Evolutionary conservation across 257 asterid species (phyloP), one percentile per base, ranked within the genome.

Genomic region (Nicotiana benthamiana): DNA sequence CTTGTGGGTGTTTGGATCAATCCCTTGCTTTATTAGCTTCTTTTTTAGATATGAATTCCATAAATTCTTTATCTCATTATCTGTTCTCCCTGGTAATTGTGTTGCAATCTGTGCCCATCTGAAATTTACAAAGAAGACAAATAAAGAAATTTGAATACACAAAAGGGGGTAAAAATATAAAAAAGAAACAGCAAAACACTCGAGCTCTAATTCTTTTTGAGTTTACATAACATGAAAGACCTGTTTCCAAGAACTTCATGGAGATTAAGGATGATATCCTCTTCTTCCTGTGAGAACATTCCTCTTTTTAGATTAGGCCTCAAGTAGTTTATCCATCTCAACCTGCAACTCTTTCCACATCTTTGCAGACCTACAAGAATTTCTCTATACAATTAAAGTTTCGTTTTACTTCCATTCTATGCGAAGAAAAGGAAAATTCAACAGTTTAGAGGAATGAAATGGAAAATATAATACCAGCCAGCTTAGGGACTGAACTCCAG

Each of bases 101-200:
- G 93, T 84, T 34, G 98, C 97, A 40, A 94, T 93, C 83, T 93
- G 96, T 62, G 98, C 97, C 98, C 98, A 93, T 87, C 98, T 94
- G 88, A 77, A 79, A 57, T 68, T 20, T 76, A 46, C 12, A 12
- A 36, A 27, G 5, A 12, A 28, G 24, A 74, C 1, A 66, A 63
- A 48, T n/a, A 22, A 17, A 40, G 3, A 32, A 24, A 80, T 62
- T 16, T 52, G 46, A 68, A 52, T 1, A 43, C 30, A 9, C 22
- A 3, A n/a, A 30, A 13, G 46, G 46, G 46, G 12, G 17, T 51
- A 53, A n/a, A 36, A 34, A 9, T 51, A 51, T 36, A 64, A 9
- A 8, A 18, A 51, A 43, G 20, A 32, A 32, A 12, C 3, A 36
- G 15, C 46, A 8, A 40, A 40, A 40, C 46, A 40, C 22, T 54